Conservation (phyloP, 768 basidiomycete species). For the Mycena albidolilacea region DNA sequence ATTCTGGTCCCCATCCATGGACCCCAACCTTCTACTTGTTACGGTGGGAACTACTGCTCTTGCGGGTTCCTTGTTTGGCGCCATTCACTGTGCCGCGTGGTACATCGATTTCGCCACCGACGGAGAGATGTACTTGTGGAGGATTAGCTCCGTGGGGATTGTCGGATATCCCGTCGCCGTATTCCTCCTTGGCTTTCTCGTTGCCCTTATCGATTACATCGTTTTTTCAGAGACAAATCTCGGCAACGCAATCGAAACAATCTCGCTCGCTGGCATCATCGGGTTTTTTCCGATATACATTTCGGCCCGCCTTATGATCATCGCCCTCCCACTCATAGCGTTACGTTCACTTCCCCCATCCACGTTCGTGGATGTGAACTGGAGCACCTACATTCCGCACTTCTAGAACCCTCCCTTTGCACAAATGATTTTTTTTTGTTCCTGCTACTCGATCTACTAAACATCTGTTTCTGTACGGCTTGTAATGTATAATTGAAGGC, state of each 20-base stretch:
- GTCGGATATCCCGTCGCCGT: neutral
- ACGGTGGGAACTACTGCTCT: conserved; percentile 31
- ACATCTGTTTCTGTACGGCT: neutral
- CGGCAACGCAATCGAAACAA: neutral
- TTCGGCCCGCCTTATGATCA: neutral
- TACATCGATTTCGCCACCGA: conserved; percentile 39
- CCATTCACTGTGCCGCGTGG: conserved; percentile 47
- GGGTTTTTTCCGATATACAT: neutral
- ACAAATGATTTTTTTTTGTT: neutral
- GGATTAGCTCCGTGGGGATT: conserved; percentile 29
- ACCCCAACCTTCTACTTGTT: neutral
- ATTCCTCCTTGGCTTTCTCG: neutral
- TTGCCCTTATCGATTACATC: neutral
- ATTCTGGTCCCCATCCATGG: neutral
- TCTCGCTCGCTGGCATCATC: neutral
- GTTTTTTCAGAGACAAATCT: neutral
- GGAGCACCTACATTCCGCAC: conserved; percentile 41
- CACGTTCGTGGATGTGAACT: conserved; percentile 33
- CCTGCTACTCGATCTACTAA: neutral
- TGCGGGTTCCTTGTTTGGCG: conserved; percentile 43
- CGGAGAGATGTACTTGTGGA: conserved; percentile 41
- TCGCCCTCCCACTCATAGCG: neutral
- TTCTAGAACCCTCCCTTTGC: conserved; percentile 8
- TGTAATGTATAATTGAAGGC: neutral
- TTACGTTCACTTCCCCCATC: neutral